A percentile compares a stretch with the other conserved stretches of the same genome.
phyloP scores from a whole-genome alignment of 1,139 yeast genomes.

The Saccharomyces hybrid region DNA sequence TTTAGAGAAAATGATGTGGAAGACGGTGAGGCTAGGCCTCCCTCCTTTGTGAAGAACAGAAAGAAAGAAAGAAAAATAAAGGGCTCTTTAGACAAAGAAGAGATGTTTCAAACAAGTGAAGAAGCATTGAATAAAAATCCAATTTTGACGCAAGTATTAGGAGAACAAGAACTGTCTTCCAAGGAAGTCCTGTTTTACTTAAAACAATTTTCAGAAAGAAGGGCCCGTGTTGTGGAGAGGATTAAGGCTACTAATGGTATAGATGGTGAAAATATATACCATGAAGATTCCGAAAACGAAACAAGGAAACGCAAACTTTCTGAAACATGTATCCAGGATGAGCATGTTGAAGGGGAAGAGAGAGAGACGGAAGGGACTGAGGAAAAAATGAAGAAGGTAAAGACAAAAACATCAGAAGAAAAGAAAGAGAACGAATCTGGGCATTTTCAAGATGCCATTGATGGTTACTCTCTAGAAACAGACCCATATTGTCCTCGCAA shows the following conservation, averaged over 20 bases:
- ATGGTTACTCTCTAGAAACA: conserved; percentile 30
- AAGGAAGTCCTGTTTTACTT: conserved; percentile 40
- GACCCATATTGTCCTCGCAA: conserved; percentile 49
- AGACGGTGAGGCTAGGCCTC: conserved; percentile 54
- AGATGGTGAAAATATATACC: conserved; percentile 21
- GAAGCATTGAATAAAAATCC: conserved; percentile 35
- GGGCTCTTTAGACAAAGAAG: conserved; percentile 27
- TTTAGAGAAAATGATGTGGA: conserved; percentile 45
- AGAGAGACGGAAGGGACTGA: conserved; percentile 11
- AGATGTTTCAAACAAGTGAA: conserved; percentile 33
- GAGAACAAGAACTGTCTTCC: conserved; percentile 40
- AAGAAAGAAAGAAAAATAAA: conserved; percentile 35
- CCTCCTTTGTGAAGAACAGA: conserved; percentile 60
- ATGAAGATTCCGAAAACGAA: conserved; percentile 12
- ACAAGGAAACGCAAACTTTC: conserved; percentile 1
- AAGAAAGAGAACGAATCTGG: conserved; percentile 11
- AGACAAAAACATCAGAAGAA: conserved; percentile 9
- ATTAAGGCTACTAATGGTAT: conserved; percentile 31
- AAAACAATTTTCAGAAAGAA: conserved; percentile 38
- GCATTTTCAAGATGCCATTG: conserved; percentile 25
- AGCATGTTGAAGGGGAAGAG: conserved; percentile 17
- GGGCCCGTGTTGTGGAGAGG: conserved; percentile 33
- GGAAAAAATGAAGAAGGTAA: conserved; percentile 6
- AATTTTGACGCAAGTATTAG: conserved; percentile 36
- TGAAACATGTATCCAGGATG: conserved; percentile 12